A percentile compares a stretch with the other conserved stretches of the same genome.
phyloP scores from a whole-genome alignment of 2,329 filamentous ascomycete genomes.

The Trichoderma afroharzianum region DNA sequence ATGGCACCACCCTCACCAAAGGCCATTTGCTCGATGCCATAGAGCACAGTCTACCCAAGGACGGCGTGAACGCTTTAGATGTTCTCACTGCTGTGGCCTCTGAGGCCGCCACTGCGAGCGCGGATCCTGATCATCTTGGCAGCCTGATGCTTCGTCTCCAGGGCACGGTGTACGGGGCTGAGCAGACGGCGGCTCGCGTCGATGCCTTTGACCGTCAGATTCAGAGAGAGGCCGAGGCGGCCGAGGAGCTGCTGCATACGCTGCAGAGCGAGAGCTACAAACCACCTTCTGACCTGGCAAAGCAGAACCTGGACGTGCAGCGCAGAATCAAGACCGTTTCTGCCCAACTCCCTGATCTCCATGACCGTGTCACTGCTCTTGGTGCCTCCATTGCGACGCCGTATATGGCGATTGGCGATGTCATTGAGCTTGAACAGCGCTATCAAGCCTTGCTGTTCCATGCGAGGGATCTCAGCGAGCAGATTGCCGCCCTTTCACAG shows the following conservation, averaged over 20 bases:
- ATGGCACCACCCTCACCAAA: conserved; percentile 21
- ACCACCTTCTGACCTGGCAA: conserved; percentile 56
- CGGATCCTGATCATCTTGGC: conserved; percentile 48
- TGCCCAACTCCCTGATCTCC: conserved; percentile 60
- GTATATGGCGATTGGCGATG: conserved; percentile 52
- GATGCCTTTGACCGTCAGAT: conserved; percentile 55
- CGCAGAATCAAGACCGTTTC: conserved; percentile 65
- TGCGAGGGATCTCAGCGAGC: conserved; percentile 58
- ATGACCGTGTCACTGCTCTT: conserved; percentile 48
- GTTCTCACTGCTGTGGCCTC: conserved; percentile 53
- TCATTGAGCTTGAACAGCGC: conserved; percentile 55
- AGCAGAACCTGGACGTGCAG: conserved; percentile 70
- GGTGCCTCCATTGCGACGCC: conserved; percentile 33
- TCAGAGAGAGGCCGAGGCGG: conserved; percentile 44
- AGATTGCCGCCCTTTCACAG: conserved; percentile 56
- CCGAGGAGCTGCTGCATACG: conserved; percentile 39
- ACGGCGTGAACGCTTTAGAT: conserved; percentile 54
- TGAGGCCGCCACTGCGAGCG: conserved; percentile 47
- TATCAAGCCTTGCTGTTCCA: conserved; percentile 54
- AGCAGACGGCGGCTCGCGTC: conserved; percentile 54
- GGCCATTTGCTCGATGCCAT: conserved; percentile 50
- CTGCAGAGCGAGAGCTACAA: conserved; percentile 48
- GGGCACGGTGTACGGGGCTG: conserved; percentile 48
- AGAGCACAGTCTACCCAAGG: conserved; percentile 51
- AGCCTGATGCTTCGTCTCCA: conserved; percentile 54